Conservation (phyloP, 2,329 filamentous ascomycete species). For the Diaporthe velutina region DNA sequence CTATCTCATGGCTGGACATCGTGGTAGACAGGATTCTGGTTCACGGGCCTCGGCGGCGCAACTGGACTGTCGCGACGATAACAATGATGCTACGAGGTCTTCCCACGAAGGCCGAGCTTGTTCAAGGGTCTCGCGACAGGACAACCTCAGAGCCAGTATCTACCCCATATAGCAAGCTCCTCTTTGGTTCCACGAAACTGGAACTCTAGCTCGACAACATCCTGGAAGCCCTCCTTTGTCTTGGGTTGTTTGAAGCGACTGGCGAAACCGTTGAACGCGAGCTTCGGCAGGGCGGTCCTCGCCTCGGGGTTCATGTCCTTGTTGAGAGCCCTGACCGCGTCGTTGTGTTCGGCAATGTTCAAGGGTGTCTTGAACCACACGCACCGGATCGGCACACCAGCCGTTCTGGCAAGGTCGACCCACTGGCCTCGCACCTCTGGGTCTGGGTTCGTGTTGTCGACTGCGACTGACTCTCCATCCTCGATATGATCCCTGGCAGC, state of each 20-base stretch:
- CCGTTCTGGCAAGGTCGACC: slow-evolving; percentile 79
- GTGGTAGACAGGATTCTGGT: not conserved
- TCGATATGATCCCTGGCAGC: slow-evolving; percentile 75
- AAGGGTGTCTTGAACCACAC: slow-evolving; percentile 83
- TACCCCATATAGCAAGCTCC: slow-evolving; percentile 79
- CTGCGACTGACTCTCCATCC: slow-evolving; percentile 76
- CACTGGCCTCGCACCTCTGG: slow-evolving; percentile 81
- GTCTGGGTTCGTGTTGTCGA: slow-evolving; percentile 98
- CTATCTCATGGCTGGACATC: not conserved
- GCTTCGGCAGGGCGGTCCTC: slow-evolving; percentile 77
- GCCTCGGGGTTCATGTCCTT: slow-evolving; percentile 84
- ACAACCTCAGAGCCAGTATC: slow-evolving; percentile 76
- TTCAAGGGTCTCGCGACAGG: not conserved
- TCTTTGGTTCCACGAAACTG: slow-evolving; percentile 77
- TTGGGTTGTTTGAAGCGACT: slow-evolving; percentile 81
- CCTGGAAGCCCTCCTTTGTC: slow-evolving; percentile 83
- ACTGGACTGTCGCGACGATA: not conserved
- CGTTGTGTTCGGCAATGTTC: slow-evolving; percentile 85
- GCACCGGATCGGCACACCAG: slow-evolving; percentile 83
- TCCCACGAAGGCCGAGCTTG: not conserved
- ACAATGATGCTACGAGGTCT: not conserved
- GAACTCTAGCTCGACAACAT: slow-evolving; percentile 83
- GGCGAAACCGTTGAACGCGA: slow-evolving; percentile 84
- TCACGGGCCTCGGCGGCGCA: too few species aligned
- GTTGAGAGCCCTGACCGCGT: slow-evolving; percentile 82